These are phyloP conservation scores for Sinapis alba DNA, from an alignment of 441 rosid genomes.

Conservation along the genomic window DNA sequence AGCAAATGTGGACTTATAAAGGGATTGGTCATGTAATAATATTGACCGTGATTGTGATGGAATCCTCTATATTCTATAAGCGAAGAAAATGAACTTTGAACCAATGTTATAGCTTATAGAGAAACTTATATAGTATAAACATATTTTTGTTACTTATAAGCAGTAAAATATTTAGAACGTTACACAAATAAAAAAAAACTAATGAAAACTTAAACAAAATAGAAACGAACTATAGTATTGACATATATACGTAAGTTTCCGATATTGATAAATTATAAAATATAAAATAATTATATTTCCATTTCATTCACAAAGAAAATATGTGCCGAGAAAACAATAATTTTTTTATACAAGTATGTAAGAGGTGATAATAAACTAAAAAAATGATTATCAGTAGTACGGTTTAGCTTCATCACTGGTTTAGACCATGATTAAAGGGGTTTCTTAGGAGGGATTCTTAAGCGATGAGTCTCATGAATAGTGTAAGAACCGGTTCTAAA, in stretches of 20 bases:
- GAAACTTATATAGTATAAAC: background rate
- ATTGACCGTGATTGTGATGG: slow-evolving; percentile 25
- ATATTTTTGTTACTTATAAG: background rate
- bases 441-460: too few species aligned
- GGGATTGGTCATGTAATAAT: background rate
- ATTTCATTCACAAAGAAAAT: background rate
- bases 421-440: too few species aligned
- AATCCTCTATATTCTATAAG: too few species aligned
- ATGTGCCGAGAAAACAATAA: background rate
- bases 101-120: background rate
- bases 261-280: too few species aligned
- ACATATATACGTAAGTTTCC: too few species aligned
- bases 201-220: too few species aligned
- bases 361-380: background rate
- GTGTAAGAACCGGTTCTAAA: too few species aligned
- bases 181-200: too few species aligned
- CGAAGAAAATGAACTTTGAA: slow-evolving; percentile 6
- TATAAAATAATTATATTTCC: background rate
- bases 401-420: background rate
- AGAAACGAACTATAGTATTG: too few species aligned
- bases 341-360: too few species aligned
- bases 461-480: too few species aligned
- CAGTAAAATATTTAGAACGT: background rate
- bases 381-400: background rate
- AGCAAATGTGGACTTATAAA: slow-evolving; percentile 32